Base-by-base conservation (phyloP, 371 early-diverging fungal genomes). In the Dinochytrium kinnereticum region DNA sequence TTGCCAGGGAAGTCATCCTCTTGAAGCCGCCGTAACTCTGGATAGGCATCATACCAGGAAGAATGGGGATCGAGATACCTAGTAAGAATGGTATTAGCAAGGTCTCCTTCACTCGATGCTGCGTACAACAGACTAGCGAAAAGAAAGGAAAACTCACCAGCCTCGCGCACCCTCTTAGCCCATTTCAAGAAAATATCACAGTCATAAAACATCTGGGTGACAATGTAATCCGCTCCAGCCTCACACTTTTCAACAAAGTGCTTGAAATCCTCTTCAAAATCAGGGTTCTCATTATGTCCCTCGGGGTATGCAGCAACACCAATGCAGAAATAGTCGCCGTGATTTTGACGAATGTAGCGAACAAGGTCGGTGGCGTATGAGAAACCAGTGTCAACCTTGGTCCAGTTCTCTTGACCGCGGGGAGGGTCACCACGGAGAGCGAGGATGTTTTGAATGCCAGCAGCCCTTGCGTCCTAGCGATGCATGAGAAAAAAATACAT, bases 341-440 rank as follows among this genome's bases (percentile, higher is more conserved):
- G 94, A 66, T 92, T 85, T 74, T 91, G 76, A 67, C 94, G 88
- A 72, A 97, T 96, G 84, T 96, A 95, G 34, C 85, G 84, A 51
- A 97, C 96, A 64, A 97, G 85, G 80, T 97, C 96, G 5, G 84
- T 73, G 21, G 95, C 95, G 79, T 95, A 87, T 59, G 86, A 80
- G 81, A 97, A 94, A 13, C 95, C 96, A 70, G 86, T 88, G 61
- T 94, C 94, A 55, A 87, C 83, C 49, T 90, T 86, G 28, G 88
- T 89, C 95, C 91, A 95, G 70, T 89, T 88, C 40, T 81, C 92
- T 72, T 92, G 91, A 50, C 94, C 94, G 69, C 93, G 90, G 5
- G 98, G 96, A 31, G 96, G 94, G 81, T 97, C 98, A 38, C 98
- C 98, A 64, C 98, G 92, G 44, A 97, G 88, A 1, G 98, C 98